Base-by-base conservation (phyloP, 2,329 filamentous ascomycete species). In the Conoideocrella luteorostrata region DNA sequence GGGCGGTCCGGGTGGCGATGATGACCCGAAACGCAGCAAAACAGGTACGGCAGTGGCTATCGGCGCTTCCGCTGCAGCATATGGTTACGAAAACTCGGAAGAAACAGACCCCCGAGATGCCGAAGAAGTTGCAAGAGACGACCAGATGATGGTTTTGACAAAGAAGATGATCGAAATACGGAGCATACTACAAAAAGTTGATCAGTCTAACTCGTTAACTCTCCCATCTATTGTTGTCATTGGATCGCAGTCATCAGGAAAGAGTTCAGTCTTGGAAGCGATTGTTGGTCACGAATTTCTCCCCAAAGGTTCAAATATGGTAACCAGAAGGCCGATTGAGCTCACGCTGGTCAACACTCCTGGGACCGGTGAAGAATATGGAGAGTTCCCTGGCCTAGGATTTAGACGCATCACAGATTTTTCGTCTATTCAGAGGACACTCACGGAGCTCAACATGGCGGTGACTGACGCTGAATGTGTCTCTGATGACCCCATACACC, bases 101-200 rank as follows among this genome's bases (percentile, higher is more conserved):
- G 80, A 85, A 28, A 80, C 91, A 28, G 79, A 84, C 50, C 64
- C 72, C 4, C 72, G 81, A 44, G 70, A 73, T 7, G 72, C 69
- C 17, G 79, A 84, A 44, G 80, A 86, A 57, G 74, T 77, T 39
- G 87, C 88, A 15, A 81, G 82, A 56, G 93, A 98, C 57, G 93
- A 98, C 61, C 93, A 98, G 65, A 98, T 98, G 91, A 98, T 98
- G 93, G 75, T 96, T 53, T 72, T 98, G 58, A 98, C 94, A 2
- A 91, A 93, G 70, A 97, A 97, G 69, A 98, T 98, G 93, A 98
- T 98, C 58, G 93, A 98, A 70, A 97, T 98, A 45, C 77, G 94
- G 53, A 90, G 84, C 53, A 88, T 98, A 45, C 74, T 98, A 20
- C 86, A 94, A 58, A 88, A 84, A 21, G 86, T 98, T 37, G 94